phyloP scores from a whole-genome alignment of 768 basidiomycete species.

The Gloeopeniophorella convolvens region DNA sequence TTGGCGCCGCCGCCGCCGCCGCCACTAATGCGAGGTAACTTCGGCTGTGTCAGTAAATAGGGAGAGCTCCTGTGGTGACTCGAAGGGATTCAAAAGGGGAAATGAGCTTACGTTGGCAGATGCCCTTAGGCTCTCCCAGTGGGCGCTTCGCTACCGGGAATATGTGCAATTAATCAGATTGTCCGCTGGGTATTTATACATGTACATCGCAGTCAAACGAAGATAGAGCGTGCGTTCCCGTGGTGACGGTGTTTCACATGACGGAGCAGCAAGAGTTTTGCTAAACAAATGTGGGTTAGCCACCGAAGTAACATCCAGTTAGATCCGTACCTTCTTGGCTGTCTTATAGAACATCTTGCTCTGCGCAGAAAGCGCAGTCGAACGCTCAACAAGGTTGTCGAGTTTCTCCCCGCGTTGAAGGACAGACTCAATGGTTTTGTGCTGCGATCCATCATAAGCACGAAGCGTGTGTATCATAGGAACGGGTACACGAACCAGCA shows the following conservation, averaged over 20 bases:
- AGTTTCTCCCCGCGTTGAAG: conserved; percentile 94
- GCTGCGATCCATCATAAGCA: conserved; percentile 41
- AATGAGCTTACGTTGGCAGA: no score
- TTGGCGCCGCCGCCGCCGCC: no score
- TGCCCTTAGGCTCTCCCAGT: no score
- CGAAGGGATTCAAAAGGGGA: no score
- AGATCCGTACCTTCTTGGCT: conserved; percentile 81
- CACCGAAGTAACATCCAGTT: background rate
- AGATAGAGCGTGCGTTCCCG: conserved; percentile 6
- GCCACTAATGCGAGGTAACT: no score
- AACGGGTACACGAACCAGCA: conserved; percentile 58
- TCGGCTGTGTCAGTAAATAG: no score
- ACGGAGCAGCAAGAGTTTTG: conserved; percentile 95
- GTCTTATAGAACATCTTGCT: conserved; percentile 99
- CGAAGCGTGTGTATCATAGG: background rate
- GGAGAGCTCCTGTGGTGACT: no score
- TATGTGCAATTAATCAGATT: conserved; percentile 11
- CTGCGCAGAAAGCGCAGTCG: conserved; percentile 79
- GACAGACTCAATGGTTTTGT: conserved; percentile 98
- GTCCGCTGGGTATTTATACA: conserved; percentile 17
- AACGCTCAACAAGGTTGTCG: conserved; percentile 91
- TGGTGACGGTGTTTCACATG: conserved; percentile 40
- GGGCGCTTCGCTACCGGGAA: no score
- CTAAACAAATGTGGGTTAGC: conserved; percentile 33
- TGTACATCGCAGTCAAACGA: conserved; percentile 7